Base-by-base conservation (phyloP, 2,329 filamentous ascomycete genomes). In the Claviceps maximensis region DNA sequence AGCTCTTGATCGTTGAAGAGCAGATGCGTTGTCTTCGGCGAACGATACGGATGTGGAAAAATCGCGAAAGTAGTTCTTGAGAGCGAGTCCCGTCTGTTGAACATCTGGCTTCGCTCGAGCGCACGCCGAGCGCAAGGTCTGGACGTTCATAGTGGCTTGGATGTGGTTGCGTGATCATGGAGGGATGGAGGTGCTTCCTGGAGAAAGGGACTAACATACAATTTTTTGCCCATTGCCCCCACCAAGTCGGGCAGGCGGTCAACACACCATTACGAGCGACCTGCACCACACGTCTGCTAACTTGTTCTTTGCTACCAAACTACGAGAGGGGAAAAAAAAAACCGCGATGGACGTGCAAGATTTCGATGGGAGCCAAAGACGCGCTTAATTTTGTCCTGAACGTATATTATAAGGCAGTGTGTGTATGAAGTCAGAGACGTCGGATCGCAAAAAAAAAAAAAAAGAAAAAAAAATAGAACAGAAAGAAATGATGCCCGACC, bases 21-120 rank as follows among this genome's bases (percentile, higher is more conserved):
- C 56, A 27, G 61, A 59, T 40, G 50, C 12, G 15, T 31, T 40
- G 52, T 69, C 65, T 55, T 63, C 63, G 52, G 60, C 59, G 48
- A 63, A 60, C 56, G 62, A 60, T 60, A 65, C 66, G 21, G 69
- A 66, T 44, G 69, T 71, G 48, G 70, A 71, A 52, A 68, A 62
- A 57, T 64, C 45, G 33, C 54, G 48, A 31, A 55, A 49, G 33
- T 53, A 70, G 42, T 55, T 63, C 58, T 56, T 62, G 46, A 69
- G 55, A 38, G 65, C 60, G 31, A 63, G 54, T 9, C 61, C 64
- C 53, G 58, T 62, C 58, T 62, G 63, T 53, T 63, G 58, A 45
- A 66, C 56, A 57, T 69, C 66, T 31, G 65, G 65, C 59, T 63
- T 63, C 56, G 67, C 62, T 51, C 67, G 67, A 55, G 59, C 59